Base-by-base conservation (phyloP, 73 alveolate species). In the Loxodes magnus region DNA sequence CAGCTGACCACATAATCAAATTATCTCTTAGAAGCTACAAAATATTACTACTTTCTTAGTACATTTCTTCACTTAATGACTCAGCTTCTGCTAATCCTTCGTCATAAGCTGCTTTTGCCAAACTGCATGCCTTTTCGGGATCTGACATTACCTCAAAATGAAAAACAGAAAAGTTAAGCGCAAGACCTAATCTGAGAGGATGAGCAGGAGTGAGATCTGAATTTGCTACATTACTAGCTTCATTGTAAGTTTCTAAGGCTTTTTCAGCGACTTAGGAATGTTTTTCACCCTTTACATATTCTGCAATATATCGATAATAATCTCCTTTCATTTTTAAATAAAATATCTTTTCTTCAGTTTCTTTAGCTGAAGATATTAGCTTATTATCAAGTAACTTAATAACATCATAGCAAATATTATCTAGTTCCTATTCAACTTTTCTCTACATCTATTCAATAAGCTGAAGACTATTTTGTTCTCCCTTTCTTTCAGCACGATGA, bases 111-210 rank as follows among this genome's bases (percentile, higher is more conserved):
- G 60, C 69, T 25, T 48, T 70, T 5, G 92, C 92, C 23, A 85
- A 58, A 25, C 53, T 55, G 56, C 89, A 80, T 6, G 96, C 96
- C 64, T 71, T 69, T 16, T 62, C 62, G 12, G 82, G 72, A 46
- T 85, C 96, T 19, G 59, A 49, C 65, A 67, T 46, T 6, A 80
- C 84, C 61, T 85, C 96, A 70, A 80, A 85, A 54, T 85, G 58
- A 59, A 80, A 85, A 6, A 85, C 75, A 20, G 94, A 80, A 64
- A 61, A 68, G 74, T 85, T 80, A 25, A 85, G 64, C 5, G 77
- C 71, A 28, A 85, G 60, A 9, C 96, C 96, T 51, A 85, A 64
- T 26, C 56, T 56, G 51, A 41, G 63, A 12, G 77, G 43, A 70
- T 85, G 73, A 56, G 66, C 57, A 12, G 88, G 78, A 39, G 69